These are phyloP conservation scores for Yarrowia keelungensis DNA, from an alignment of 805 yeast species.

Conservation along the genomic window DNA sequence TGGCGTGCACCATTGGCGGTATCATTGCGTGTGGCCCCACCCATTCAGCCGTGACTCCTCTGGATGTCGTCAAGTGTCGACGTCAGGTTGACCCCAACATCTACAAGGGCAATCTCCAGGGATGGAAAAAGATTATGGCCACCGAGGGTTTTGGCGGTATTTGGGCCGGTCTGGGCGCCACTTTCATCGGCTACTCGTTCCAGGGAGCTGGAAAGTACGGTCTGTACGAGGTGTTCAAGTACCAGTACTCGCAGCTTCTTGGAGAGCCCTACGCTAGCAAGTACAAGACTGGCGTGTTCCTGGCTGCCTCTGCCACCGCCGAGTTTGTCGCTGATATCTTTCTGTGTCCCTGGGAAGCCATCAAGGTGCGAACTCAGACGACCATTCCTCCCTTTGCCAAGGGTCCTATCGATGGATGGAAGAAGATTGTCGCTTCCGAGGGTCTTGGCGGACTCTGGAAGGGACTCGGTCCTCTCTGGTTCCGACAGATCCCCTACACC, in stretches of 20 bases:
- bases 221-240: conserved; percentile 88
- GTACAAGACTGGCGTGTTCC: conserved; percentile 74
- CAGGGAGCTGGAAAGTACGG: conserved; percentile 99
- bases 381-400: conserved; percentile 84
- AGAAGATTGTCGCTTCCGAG: conserved; percentile 67
- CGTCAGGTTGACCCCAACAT: conserved; percentile 80
- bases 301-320: conserved; percentile 90
- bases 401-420: conserved; percentile 69
- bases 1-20: conserved; percentile 77
- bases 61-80: conserved; percentile 92
- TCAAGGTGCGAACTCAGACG: conserved; percentile 93
- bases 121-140: conserved; percentile 76
- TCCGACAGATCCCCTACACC: conserved; percentile 97
- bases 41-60: conserved; percentile 89
- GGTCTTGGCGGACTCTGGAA: conserved; percentile 81
- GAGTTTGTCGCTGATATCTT: conserved; percentile 91
- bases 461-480: conserved; percentile 92
- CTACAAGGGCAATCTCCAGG: conserved; percentile 79
- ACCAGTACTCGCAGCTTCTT: conserved; percentile 69
- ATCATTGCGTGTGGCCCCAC: conserved; percentile 93
- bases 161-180: conserved; percentile 90
- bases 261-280: conserved; percentile 67
- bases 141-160: conserved; percentile 78
- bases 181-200: conserved; percentile 87
- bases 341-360: conserved; percentile 93